phyloP scores from a whole-genome alignment of 2,329 filamentous ascomycete genomes.

The Aspergillus pseudotamarii region DNA sequence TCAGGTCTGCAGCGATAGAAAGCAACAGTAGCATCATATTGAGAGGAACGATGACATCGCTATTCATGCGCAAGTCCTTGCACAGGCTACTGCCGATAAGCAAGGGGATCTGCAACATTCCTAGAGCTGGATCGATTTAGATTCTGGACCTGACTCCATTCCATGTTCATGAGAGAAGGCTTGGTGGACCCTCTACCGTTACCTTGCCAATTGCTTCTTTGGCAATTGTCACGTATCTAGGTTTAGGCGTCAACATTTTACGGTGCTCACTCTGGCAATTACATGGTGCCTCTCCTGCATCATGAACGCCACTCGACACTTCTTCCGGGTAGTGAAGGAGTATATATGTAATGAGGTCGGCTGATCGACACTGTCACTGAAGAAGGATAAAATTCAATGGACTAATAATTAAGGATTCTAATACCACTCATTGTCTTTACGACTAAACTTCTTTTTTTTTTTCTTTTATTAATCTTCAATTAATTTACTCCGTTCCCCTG shows the following conservation, averaged over 20 bases:
- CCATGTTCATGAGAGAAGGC: background rate
- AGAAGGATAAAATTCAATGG: background rate
- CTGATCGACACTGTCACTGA: background rate
- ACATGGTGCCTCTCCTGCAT: background rate
- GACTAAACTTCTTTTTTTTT: background rate
- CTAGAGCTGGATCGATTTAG: background rate
- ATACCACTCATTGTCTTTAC: background rate
- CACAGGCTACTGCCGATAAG: constrained; percentile 4
- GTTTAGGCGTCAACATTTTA: constrained; percentile 8
- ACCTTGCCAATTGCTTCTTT: background rate
- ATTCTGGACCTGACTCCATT: constrained; percentile 9
- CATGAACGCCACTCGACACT: background rate
- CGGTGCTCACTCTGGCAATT: background rate
- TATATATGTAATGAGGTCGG: constrained; percentile 7
- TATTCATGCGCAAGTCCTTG: constrained; percentile 2
- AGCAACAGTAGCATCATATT: constrained; percentile 8
- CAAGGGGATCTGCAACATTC: constrained; percentile 10
- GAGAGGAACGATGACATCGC: background rate
- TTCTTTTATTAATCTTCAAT: background rate
- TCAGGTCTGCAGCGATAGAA: background rate
- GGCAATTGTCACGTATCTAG: background rate
- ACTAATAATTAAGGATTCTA: background rate
- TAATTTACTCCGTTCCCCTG: background rate
- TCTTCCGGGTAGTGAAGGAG: background rate
- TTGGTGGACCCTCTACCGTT: background rate